These are phyloP conservation scores for Coemansia sp. DNA, from an alignment of 192 early-diverging fungal genomes.

Conservation along the genomic window DNA sequence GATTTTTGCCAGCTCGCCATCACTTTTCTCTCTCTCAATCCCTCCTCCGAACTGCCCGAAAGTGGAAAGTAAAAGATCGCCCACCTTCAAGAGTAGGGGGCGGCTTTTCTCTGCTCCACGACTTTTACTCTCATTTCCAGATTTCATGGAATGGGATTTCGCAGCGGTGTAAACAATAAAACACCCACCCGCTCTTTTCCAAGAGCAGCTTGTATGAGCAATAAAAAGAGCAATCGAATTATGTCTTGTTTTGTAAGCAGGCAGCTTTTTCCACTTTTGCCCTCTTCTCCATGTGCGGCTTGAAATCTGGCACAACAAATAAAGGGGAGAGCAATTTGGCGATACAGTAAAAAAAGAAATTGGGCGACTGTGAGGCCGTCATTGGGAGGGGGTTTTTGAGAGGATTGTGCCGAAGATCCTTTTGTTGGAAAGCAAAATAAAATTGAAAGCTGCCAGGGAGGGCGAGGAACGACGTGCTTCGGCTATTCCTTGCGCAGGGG, in stretches of 20 bases:
- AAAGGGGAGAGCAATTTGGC: not conserved
- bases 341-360: constrained; percentile 8
- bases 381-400: no score
- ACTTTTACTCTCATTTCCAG: not conserved
- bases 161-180: not conserved
- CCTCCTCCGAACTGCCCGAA: constrained; percentile 1
- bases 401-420: not conserved
- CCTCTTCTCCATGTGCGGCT: not conserved
- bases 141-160: not conserved
- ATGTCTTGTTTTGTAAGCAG: not conserved
- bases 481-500: constrained; percentile 8
- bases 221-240: no score
- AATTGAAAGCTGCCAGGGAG: not conserved
- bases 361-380: not conserved
- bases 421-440: not conserved
- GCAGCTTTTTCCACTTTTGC: not conserved
- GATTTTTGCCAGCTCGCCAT: constrained; percentile 2
- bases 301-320: not conserved
- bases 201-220: no score
- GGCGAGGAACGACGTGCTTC: not conserved
- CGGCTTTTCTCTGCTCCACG: constrained; percentile 6
- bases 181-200: no score
- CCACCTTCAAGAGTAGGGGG: not conserved
- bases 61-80: constrained; percentile 10
- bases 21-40: not conserved